Percentiles rank a stretch among this genome's conserved stretches.
Evolutionary conservation across 495 filamentous ascomycete species (phyloP).

Genomic region (Daldinia decipiens): DNA sequence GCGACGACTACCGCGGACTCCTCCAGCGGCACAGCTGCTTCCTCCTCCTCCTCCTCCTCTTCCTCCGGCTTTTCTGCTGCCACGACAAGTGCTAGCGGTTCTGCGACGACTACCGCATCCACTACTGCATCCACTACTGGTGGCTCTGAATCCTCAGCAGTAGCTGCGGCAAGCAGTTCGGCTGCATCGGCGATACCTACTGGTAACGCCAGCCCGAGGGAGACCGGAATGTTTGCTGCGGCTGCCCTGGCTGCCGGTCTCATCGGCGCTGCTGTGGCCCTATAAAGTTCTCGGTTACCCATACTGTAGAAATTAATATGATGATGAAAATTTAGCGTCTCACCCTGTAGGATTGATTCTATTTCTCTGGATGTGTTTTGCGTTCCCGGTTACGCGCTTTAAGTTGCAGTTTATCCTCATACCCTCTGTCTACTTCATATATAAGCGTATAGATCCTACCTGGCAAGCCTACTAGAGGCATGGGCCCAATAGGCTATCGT

Average conservation of each 20-base stretch:
- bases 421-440: neutral
- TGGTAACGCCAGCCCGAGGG: constrained; percentile 19
- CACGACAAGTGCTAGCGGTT: neutral
- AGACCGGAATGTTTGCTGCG: constrained; percentile 36
- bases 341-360: constrained; percentile 4
- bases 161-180: neutral
- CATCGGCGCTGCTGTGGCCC: constrained; percentile 28
- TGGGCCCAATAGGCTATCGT: neutral
- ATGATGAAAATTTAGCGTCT: constrained; percentile 2
- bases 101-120: neutral
- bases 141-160: neutral
- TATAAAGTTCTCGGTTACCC: constrained; percentile 2
- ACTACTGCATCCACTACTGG: neutral
- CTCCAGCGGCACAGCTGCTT: neutral
- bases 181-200: neutral
- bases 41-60: neutral
- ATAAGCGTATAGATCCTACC: neutral
- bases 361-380: constrained; percentile 1
- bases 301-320: constrained; percentile 8
- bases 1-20: constrained; percentile 1
- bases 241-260: constrained; percentile 26
- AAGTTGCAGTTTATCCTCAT: neutral
- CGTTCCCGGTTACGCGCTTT: neutral
- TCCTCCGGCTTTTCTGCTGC: neutral
- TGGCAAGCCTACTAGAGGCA: neutral